These are phyloP conservation scores for Triangularia setosa DNA, from an alignment of 2,329 filamentous ascomycete genomes.

Conservation along the genomic window DNA sequence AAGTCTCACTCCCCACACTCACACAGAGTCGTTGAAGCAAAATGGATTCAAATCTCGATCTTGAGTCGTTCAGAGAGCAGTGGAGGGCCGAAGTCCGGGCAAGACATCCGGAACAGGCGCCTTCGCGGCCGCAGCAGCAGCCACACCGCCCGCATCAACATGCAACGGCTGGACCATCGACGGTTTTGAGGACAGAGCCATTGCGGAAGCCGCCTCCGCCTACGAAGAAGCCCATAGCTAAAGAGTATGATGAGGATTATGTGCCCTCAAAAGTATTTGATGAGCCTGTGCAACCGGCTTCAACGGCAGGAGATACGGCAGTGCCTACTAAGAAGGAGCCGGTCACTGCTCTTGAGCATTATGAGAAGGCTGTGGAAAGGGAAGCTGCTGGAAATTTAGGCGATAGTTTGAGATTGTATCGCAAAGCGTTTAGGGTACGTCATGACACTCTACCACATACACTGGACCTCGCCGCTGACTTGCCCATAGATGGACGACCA, in stretches of 20 bases:
- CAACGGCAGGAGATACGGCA: conserved; percentile 22
- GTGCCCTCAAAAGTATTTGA: background rate
- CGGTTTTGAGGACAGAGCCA: conserved; percentile 2
- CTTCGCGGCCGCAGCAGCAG: conserved; percentile 11
- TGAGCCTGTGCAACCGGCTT: background rate
- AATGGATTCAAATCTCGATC: conserved; percentile 55
- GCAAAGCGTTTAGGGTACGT: conserved; percentile 79
- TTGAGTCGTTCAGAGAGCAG: conserved; percentile 80
- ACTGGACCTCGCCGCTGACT: background rate
- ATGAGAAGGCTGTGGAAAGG: conserved; percentile 85
- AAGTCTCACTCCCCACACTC: background rate
- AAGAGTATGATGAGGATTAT: conserved; percentile 33
- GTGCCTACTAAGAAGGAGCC: conserved; percentile 44
- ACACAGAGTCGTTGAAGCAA: background rate
- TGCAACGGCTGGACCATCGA: conserved; percentile 12
- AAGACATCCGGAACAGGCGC: conserved; percentile 28
- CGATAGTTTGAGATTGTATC: conserved; percentile 83
- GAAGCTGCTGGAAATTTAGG: conserved; percentile 81
- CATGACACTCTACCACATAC: background rate
- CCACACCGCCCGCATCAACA: conserved; percentile 6
- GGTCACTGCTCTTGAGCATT: conserved; percentile 81
- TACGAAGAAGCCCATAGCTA: conserved; percentile 25
- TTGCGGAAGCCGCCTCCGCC: conserved; percentile 20
- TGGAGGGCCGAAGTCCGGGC: conserved; percentile 76
- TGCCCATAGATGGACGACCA: conserved; percentile 67